Base-by-base conservation (phyloP, 306 rosid species). In the Potentilla sterilis region DNA sequence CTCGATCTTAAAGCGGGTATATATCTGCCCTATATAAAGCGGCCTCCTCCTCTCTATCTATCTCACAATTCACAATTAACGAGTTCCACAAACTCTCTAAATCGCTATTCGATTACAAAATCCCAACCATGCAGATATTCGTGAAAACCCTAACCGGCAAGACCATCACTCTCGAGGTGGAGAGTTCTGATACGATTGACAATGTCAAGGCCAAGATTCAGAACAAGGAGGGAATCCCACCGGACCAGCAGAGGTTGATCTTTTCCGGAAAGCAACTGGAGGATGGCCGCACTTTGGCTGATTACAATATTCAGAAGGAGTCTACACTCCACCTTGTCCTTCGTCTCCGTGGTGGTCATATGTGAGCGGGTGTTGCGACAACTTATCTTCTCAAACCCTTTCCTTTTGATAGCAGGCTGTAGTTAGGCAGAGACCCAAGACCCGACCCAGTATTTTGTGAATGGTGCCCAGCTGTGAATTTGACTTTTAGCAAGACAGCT, bases 251-350 rank as follows among this genome's bases (percentile, higher is more conserved):
- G 28, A 28, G 28, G 28, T 28, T 28, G 28, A 28, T 28, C 28
- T 28, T 28, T 28, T 0, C 28, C 28, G 15, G 15, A 22, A 57
- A 57, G 63, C 63, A 57, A 10, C 4, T 57, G 35, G 63, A 57
- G 11, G 63, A 57, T 22, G 35, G 63, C 63, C 32, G 35, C 14
- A 21, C 63, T 9, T 3, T 57, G 15, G 63, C 35, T 1, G 63
- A 57, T 57, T 57, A 57, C 22, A 57, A 57, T 34, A 57, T 57
- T 22, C 61, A 54, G 63, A 57, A 57, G 35, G 63, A 57, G 35
- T 57, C 63, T 22, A 57, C 63, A 2, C 35, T 57, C 63, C 63
- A 57, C 35, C 63, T 57, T 57, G 63, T 57, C 35, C 63, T 57
- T 4, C 63, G 63, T 9, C 63, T 57, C 34, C 63, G 35, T 57